These are phyloP conservation scores for Naumovozyma dairenensis DNA, from an alignment of 805 yeast genomes.

Conservation along the genomic window DNA sequence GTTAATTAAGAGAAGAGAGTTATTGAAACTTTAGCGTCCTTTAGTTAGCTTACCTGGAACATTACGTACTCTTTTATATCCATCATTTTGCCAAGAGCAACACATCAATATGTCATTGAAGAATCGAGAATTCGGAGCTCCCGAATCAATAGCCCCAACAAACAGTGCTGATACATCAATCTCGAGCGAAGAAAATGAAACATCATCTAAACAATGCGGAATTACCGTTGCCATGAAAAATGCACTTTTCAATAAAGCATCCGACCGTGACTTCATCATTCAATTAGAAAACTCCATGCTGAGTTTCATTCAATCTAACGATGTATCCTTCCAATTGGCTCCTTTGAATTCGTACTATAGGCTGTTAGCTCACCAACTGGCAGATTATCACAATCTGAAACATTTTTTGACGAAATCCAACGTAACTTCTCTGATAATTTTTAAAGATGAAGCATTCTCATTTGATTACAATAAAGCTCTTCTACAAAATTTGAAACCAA, in stretches of 20 bases:
- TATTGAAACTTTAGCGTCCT: too few relatives aligned
- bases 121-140: too few relatives aligned
- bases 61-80: too few relatives aligned
- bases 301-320: slow-evolving; percentile 36
- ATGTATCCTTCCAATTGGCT: slow-evolving; percentile 33
- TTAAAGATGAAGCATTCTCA: slow-evolving; percentile 27
- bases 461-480: slow-evolving; percentile 8
- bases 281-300: slow-evolving; percentile 40
- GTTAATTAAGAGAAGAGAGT: too few relatives aligned
- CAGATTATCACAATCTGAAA: slow-evolving; percentile 53
- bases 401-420: slow-evolving; percentile 43
- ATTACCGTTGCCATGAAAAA: slow-evolving; percentile 28
- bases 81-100: too few relatives aligned
- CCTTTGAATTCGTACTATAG: slow-evolving; percentile 64
- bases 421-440: slow-evolving; percentile 38
- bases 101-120: too few relatives aligned
- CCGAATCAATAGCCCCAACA: too few relatives aligned
- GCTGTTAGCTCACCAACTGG: slow-evolving; percentile 57
- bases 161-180: too few relatives aligned
- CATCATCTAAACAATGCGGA: too few relatives aligned
- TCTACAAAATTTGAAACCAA: slow-evolving; percentile 17
- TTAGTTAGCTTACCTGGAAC: too few relatives aligned
- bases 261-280: slow-evolving; percentile 42
- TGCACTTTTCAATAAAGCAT: slow-evolving; percentile 34
- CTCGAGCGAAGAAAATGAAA: too few relatives aligned